Percentiles rank a stretch among this genome's conserved stretches.
Evolutionary conservation across 164 flowering plant genomes (phyloP).

Genomic region (Echeveria elegans): DNA sequence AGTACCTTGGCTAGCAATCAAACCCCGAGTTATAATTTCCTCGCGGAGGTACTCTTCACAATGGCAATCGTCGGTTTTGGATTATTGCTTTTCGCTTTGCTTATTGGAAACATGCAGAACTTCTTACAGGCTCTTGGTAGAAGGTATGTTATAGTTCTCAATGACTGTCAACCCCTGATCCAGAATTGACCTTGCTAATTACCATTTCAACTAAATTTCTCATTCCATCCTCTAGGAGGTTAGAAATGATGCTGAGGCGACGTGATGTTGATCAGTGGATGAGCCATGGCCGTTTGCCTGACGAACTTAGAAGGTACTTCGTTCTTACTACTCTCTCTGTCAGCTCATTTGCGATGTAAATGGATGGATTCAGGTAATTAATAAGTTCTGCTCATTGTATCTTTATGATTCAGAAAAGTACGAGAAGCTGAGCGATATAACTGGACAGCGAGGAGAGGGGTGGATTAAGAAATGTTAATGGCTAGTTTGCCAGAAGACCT

Average conservation of each 20-base stretch:
- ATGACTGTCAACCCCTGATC: too few species aligned
- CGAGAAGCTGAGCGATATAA: conserved; percentile 4
- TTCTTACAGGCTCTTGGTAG: conserved; percentile 80
- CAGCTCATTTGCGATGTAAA: too few species aligned
- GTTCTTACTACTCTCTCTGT: not conserved
- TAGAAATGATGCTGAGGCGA: conserved; percentile 53
- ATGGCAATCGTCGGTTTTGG: conserved; percentile 81
- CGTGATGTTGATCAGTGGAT: conserved; percentile 77
- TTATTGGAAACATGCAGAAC: conserved; percentile 94
- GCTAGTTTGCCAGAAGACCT: conserved; percentile 8
- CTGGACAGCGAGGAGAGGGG: conserved; percentile 9
- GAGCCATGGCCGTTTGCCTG: conserved; percentile 63
- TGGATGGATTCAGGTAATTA: too few species aligned
- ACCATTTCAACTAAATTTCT: not conserved
- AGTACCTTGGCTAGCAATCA: conserved; percentile 90
- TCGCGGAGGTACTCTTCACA: conserved; percentile 83
- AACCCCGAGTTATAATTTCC: conserved; percentile 65
- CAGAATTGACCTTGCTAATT: too few species aligned
- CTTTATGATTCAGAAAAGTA: not conserved
- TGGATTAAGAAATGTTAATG: conserved; percentile 5
- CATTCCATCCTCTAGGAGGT: conserved; percentile 26
- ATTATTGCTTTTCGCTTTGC: conserved; percentile 76
- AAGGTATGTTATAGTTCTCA: conserved; percentile 36
- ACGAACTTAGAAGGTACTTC: conserved; percentile 36
- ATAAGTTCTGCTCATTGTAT: not conserved